phyloP scores from a whole-genome alignment of 2,329 filamentous ascomycete species.

The Biscogniauxia mediterranea region DNA sequence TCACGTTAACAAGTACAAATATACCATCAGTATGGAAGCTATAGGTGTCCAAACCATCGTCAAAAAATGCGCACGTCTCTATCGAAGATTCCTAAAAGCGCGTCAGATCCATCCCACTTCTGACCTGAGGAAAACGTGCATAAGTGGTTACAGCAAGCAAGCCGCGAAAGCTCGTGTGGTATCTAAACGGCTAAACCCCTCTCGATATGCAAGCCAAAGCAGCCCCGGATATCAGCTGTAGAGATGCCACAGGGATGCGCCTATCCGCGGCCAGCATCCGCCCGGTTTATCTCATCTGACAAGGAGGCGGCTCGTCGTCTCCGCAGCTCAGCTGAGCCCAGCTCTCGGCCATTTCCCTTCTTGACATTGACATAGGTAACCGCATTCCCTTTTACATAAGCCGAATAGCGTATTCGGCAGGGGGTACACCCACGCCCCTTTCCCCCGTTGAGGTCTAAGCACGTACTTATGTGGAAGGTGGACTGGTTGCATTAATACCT shows the following conservation, averaged over 20 bases:
- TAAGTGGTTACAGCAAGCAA: neutral
- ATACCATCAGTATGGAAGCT: too few relatives aligned
- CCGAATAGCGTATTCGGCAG: too few relatives aligned
- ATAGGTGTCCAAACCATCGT: neutral
- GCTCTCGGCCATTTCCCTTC: neutral
- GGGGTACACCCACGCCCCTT: too few relatives aligned
- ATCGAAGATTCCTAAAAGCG: too few relatives aligned
- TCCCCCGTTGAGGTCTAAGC: too few relatives aligned
- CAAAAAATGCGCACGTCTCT: neutral
- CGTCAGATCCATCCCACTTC: too few relatives aligned
- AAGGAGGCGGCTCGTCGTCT: neutral
- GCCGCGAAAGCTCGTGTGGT: neutral
- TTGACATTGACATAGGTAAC: too few relatives aligned
- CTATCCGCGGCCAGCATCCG: neutral
- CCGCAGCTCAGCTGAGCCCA: neutral
- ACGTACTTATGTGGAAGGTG: too few relatives aligned
- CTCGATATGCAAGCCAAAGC: neutral
- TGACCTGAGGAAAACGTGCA: too few relatives aligned
- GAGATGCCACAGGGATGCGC: slow-evolving; percentile 7
- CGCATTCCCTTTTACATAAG: too few relatives aligned
- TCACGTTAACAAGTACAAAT: too few relatives aligned
- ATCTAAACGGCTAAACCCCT: neutral
- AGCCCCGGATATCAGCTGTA: slow-evolving; percentile 14
- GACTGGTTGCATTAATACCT: too few relatives aligned
- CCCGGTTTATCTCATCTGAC: slow-evolving; percentile 10